These are phyloP conservation scores for Fusarium albidum DNA, from an alignment of 2,329 filamentous ascomycete genomes.

Conservation along the genomic window DNA sequence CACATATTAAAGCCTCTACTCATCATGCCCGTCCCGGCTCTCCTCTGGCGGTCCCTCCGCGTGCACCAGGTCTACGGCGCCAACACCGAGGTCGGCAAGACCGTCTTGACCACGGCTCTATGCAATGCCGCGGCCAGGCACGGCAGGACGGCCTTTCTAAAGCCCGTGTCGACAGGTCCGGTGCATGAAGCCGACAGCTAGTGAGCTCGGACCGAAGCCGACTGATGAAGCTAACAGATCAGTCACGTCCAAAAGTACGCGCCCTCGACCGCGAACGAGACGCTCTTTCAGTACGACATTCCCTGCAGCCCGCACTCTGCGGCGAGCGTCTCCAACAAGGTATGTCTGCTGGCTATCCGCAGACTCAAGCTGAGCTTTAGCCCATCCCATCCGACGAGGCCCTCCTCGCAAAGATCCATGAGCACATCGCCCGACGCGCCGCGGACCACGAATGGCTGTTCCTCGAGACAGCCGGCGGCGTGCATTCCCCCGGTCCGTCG, in stretches of 20 bases:
- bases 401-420: constrained; percentile 58
- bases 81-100: constrained; percentile 88
- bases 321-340: constrained; percentile 58
- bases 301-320: constrained; percentile 83
- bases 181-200: constrained; percentile 73
- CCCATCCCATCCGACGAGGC: constrained; percentile 58
- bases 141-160: constrained; percentile 71
- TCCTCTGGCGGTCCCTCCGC: constrained; percentile 73
- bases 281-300: constrained; percentile 76
- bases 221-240: constrained; percentile 6
- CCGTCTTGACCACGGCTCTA: constrained; percentile 77
- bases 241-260: constrained; percentile 72
- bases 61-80: constrained; percentile 82
- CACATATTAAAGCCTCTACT: too few relatives aligned
- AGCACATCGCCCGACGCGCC: constrained; percentile 46
- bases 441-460: constrained; percentile 67
- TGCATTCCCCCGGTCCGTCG: constrained; percentile 80
- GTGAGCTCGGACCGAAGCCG: too few relatives aligned
- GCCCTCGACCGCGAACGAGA: constrained; percentile 55
- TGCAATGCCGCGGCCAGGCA: constrained; percentile 66
- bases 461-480: constrained; percentile 83
- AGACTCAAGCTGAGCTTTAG: constrained; percentile 42
- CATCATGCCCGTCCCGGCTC: constrained; percentile 62
- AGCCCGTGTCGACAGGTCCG: constrained; percentile 83
- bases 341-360: constrained; percentile 26